phyloP scores from a whole-genome alignment of 2,329 filamentous ascomycete genomes.

The Paramyrothecium roridum region DNA sequence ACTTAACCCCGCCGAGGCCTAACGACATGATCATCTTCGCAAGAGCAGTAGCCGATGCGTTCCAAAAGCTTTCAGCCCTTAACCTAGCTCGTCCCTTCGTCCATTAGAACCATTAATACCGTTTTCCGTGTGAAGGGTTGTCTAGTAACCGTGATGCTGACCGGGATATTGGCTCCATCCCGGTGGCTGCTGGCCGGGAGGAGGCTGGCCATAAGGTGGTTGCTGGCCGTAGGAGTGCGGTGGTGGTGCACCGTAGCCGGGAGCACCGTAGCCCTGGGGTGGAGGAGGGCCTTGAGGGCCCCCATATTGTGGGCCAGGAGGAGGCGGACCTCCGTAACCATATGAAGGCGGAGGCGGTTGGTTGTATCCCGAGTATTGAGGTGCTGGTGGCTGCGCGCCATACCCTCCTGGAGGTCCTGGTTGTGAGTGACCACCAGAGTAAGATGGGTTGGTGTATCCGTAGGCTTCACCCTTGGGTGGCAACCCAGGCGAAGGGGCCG shows the following conservation, averaged over 20 bases:
- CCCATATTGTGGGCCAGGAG: constrained; percentile 24
- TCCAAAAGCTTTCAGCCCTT: too few species aligned
- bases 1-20: too few species aligned
- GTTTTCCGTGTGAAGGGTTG: neutral
- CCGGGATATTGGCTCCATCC: constrained; percentile 36
- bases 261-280: constrained; percentile 23
- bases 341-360: constrained; percentile 20
- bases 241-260: constrained; percentile 15
- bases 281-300: constrained; percentile 16
- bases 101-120: too few species aligned
- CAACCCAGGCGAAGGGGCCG: constrained; percentile 29
- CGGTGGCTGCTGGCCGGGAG: constrained; percentile 17
- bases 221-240: constrained; percentile 13
- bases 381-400: constrained; percentile 24
- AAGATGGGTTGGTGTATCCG: constrained; percentile 36
- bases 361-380: constrained; percentile 28
- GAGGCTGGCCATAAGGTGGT: constrained; percentile 17
- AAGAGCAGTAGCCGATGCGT: too few species aligned
- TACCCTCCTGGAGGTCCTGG: constrained; percentile 19
- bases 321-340: constrained; percentile 21
- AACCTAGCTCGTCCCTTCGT: too few species aligned
- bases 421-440: constrained; percentile 16
- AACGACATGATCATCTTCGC: too few species aligned
- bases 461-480: constrained; percentile 29
- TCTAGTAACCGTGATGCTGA: constrained; percentile 29